Conservation (phyloP, 1,139 yeast genomes). For the Protomyces gravidus region DNA sequence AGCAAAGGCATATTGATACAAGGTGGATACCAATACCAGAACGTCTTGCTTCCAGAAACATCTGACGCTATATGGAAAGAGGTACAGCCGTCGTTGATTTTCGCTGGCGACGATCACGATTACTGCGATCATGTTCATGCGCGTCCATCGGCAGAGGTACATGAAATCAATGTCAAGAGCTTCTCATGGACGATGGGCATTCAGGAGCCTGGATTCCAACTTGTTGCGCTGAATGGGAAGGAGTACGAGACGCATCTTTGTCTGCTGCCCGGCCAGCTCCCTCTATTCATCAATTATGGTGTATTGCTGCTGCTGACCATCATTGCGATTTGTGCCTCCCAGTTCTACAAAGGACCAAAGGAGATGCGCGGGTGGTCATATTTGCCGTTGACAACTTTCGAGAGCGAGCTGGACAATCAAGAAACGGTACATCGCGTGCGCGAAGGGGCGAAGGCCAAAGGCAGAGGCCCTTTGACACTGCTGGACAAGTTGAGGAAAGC, state of each 20-base stretch:
- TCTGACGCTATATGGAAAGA: conserved; percentile 54
- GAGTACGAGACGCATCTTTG: conserved; percentile 35
- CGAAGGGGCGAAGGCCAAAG: background rate
- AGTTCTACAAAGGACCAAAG: background rate
- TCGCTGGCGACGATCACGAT: conserved; percentile 96
- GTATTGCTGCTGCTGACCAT: background rate
- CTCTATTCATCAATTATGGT: conserved; percentile 32
- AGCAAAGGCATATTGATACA: conserved; percentile 50
- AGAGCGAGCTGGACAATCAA: background rate
- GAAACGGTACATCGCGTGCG: background rate
- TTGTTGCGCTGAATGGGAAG: conserved; percentile 49
- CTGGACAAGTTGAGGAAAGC: background rate
- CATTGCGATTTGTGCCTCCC: background rate
- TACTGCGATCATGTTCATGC: conserved; percentile 50
- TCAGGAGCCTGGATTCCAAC: conserved; percentile 74
- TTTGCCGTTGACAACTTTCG: conserved; percentile 7
- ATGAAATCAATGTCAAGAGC: conserved; percentile 82
- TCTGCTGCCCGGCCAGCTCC: conserved; percentile 35
- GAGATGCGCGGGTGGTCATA: background rate
- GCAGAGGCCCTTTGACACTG: background rate
- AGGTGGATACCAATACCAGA: conserved; percentile 71
- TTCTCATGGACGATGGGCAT: conserved; percentile 94
- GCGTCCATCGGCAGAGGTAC: conserved; percentile 41
- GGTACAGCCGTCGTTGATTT: conserved; percentile 62
- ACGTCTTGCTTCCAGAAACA: conserved; percentile 58